Evolutionary conservation across 1,284 basidiomycete species (phyloP).

Genomic region (Taiwanofungus camphoratus): DNA sequence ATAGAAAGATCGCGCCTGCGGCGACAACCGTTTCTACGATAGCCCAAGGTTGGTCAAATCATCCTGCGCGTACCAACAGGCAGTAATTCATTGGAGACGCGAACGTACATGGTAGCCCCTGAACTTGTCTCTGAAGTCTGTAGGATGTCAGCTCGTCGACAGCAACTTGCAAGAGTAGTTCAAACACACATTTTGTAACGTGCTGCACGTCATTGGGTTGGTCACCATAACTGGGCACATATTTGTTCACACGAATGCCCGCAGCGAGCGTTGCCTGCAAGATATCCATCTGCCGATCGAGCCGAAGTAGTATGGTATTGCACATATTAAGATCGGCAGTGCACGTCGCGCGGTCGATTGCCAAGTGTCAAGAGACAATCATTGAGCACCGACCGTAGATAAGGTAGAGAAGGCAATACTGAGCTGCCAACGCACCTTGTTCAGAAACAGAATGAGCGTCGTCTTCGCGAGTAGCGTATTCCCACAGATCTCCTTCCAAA

Average conservation of each 20-base stretch:
- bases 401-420: neutral
- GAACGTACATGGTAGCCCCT: conserved; percentile 28
- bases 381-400: too few species aligned
- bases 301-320: neutral
- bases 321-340: too few species aligned
- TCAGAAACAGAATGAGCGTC: conserved; percentile 59
- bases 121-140: conserved; percentile 31
- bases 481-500: conserved; percentile 56
- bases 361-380: too few species aligned
- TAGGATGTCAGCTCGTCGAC: neutral
- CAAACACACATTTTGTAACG: conserved; percentile 26
- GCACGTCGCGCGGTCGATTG: too few species aligned
- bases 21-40: conserved; percentile 30
- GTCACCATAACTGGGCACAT: conserved; percentile 58
- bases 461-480: conserved; percentile 47
- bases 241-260: conserved; percentile 52
- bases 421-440: conserved; percentile 41
- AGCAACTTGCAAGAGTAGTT: neutral
- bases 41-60: too few species aligned
- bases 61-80: conserved; percentile 6
- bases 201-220: conserved; percentile 47
- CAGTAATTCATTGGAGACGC: neutral
- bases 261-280: conserved; percentile 53
- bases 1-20: conserved; percentile 26
- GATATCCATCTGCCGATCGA: conserved; percentile 43